Evolutionary conservation across 2,329 filamentous ascomycete species (phyloP).

Genomic region (Pseudogymnoascus sp.): DNA sequence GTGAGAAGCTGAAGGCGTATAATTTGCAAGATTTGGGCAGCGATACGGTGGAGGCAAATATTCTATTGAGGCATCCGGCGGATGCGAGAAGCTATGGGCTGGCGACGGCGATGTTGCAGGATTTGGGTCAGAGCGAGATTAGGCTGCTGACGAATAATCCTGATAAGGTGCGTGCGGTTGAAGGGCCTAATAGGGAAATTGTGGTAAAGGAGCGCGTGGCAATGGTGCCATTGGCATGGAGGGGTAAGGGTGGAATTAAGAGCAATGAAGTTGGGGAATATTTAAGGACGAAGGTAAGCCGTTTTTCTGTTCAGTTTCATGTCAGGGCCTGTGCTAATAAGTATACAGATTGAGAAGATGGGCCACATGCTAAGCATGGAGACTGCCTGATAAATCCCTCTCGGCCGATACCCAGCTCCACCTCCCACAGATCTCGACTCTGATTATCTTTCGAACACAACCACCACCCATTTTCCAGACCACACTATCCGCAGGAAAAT

Average conservation of each 20-base stretch:
- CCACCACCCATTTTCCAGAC: neutral
- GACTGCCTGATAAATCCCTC: neutral
- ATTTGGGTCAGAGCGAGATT: slow-evolving; percentile 72
- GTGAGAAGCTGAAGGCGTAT: slow-evolving; percentile 95
- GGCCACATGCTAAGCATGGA: slow-evolving; percentile 56
- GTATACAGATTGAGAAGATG: slow-evolving; percentile 70
- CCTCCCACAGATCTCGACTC: neutral
- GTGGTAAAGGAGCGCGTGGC: slow-evolving; percentile 82
- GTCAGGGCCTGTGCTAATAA: slow-evolving; percentile 8
- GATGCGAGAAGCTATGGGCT: slow-evolving; percentile 92
- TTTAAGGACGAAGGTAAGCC: slow-evolving; percentile 78
- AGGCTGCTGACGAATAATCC: slow-evolving; percentile 91
- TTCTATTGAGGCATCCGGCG: slow-evolving; percentile 82
- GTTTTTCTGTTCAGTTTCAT: slow-evolving; percentile 12
- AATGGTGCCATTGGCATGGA: slow-evolving; percentile 95
- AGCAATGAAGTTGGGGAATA: slow-evolving; percentile 91
- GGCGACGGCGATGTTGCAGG: slow-evolving; percentile 88
- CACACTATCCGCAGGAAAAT: neutral
- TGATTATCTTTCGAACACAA: neutral
- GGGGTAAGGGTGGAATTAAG: slow-evolving; percentile 71
- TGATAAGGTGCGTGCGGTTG: slow-evolving; percentile 89
- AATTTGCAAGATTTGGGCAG: slow-evolving; percentile 93
- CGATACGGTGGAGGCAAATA: slow-evolving; percentile 95
- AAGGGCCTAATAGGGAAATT: slow-evolving; percentile 82
- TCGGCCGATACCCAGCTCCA: neutral